Base-by-base conservation (phyloP, 192 early-diverging fungal species). In the Coemansia sp. region DNA sequence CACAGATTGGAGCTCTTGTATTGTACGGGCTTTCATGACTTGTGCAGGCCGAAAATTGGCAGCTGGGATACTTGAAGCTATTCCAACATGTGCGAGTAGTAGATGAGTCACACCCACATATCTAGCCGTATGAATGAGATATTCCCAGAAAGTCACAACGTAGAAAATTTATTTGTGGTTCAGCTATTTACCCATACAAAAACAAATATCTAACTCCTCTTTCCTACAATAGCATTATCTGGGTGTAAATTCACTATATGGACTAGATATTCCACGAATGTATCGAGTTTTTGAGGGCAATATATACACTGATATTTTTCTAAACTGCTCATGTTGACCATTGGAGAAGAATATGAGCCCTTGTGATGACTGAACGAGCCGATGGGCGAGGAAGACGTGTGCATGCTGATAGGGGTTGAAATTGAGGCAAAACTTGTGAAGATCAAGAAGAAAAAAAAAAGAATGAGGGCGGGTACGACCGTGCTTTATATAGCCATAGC, bases 51-150 rank as follows among this genome's bases (percentile, higher is more conserved):
- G 26, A 26, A 26, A 26, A 26, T 26, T 26, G 26, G 26, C 26
- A 26, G 2, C 26, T 26, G 26, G 26, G 2, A n/a, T 76, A 80
- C 43, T 75, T 86, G 17, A 77, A 86, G 62, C 73, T 96, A 50
- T 73, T 99, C 30, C 85, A 88, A 47, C 70, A 87, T 9, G 97
- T 99, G 92, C 86, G 87, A 14, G 96, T 98, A 0, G 70, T 99
- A 13, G 87, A 90, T 21, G 86, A 85, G 4, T 66, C 84, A 6
- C 88, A 88, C 2, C 85, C 85, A 7, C 73, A 73, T 33, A 89
- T 98, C 39, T 87, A 89, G 1, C 65, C 73, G 0, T 94, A 95
- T 33, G 94, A 99, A 70, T 99, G 97, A 96, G 96, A 98, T 75
- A 62, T 2, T 78, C 77, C 52, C 30, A n/a, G 11, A 77, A 72